Conservation (phyloP, 179 eudicot genomes). For the Silene vulgaris region DNA sequence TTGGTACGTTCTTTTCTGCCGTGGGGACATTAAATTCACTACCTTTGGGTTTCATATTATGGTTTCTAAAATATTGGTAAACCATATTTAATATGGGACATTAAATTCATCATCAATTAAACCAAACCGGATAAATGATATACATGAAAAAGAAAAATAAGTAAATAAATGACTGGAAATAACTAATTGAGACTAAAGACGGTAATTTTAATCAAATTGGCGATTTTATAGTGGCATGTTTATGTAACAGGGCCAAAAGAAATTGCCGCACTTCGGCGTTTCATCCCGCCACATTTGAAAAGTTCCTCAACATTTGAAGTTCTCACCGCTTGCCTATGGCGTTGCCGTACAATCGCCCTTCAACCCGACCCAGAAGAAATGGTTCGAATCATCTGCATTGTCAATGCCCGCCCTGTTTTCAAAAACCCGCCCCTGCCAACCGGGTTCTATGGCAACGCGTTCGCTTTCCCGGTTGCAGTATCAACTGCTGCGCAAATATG, state of each 20-base stretch:
- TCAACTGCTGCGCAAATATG: slow-evolving; percentile 28
- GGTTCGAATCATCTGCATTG: slow-evolving; percentile 26
- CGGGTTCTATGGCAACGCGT: slow-evolving; percentile 43
- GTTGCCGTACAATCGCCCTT: slow-evolving; percentile 35
- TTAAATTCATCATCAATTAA: no score
- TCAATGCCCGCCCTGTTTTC: slow-evolving; percentile 20
- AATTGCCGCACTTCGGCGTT: slow-evolving; percentile 25
- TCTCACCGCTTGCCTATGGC: slow-evolving; percentile 39
- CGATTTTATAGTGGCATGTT: neutral
- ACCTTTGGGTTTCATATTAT: no score
- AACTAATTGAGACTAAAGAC: no score
- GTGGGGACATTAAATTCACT: no score
- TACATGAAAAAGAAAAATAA: no score
- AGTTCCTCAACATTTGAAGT: slow-evolving; percentile 30
- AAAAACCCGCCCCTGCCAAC: slow-evolving; percentile 24
- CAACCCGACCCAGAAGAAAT: slow-evolving; percentile 28
- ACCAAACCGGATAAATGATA: no score
- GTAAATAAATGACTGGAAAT: no score
- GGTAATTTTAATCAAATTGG: no score
- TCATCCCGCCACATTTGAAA: slow-evolving; percentile 27
- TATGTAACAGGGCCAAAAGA: slow-evolving; percentile 17
- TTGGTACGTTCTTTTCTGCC: slow-evolving; percentile 20
- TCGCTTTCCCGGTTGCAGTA: slow-evolving; percentile 26
- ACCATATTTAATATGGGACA: no score
- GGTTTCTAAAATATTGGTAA: no score